These are phyloP conservation scores for Aureoboletus auriporus DNA, from an alignment of 768 basidiomycete genomes.

Conservation along the genomic window DNA sequence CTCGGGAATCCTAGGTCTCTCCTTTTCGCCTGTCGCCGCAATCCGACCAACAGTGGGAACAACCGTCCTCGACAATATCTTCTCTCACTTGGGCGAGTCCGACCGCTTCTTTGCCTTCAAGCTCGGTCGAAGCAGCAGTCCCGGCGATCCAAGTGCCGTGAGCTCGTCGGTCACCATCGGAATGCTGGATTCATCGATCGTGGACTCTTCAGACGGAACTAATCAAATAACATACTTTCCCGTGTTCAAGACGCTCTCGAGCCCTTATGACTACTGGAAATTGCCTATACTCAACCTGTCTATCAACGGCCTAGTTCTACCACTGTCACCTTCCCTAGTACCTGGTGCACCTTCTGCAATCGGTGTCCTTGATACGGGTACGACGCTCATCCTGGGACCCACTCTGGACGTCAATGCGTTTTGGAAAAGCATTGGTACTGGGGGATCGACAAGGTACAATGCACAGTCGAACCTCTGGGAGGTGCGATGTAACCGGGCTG, in stretches of 20 bases:
- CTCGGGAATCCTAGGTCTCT: conserved; percentile 55
- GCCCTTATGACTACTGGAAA: conserved; percentile 56
- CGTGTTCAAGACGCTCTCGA: conserved; percentile 35
- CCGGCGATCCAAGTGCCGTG: conserved; percentile 11
- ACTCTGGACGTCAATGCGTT: conserved; percentile 48
- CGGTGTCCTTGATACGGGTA: conserved; percentile 62
- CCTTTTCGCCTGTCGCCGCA: conserved; percentile 46
- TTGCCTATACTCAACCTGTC: conserved; percentile 44
- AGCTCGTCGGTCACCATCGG: conserved; percentile 52
- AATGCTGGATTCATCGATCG: conserved; percentile 35
- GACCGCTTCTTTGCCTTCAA: conserved; percentile 48
- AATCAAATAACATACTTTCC: conserved; percentile 34
- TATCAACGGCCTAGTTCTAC: conserved; percentile 38
- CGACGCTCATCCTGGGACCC: conserved; percentile 54
- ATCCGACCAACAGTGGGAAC: conserved; percentile 42
- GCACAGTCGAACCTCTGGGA: conserved; percentile 39
- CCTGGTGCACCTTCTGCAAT: conserved; percentile 39
- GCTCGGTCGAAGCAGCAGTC: conserved; percentile 35
- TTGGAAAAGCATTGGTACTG: conserved; percentile 43
- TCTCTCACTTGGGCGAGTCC: conserved; percentile 37
- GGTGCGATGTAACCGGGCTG: conserved; percentile 45
- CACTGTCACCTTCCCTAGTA: conserved; percentile 44
- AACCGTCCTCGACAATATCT: conserved; percentile 46
- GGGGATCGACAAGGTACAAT: conserved; percentile 37
- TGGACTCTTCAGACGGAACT: conserved; percentile 24